Evolutionary conservation across 139 green algal genomes (phyloP).

Genomic region (Ettlia oleoabundans): DNA sequence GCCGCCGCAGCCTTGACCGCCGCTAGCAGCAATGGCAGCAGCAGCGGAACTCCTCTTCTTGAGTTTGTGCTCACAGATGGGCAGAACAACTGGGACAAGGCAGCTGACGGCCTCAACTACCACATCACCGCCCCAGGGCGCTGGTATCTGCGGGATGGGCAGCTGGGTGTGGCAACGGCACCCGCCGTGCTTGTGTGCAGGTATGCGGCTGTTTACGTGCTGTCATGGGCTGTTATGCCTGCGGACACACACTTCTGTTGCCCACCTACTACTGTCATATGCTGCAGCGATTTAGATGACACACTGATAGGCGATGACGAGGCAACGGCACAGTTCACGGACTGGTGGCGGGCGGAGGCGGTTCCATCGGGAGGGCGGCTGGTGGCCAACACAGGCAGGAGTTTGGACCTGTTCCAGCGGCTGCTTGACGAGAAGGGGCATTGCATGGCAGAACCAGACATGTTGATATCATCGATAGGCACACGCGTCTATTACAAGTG

Average conservation of each 20-base stretch:
- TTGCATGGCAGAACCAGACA: conserved; percentile 74
- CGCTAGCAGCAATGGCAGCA: neutral
- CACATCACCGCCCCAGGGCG: neutral
- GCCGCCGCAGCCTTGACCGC: neutral
- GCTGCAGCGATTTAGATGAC: conserved; percentile 69
- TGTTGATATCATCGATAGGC: conserved; percentile 83
- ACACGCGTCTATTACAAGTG: conserved; percentile 73
- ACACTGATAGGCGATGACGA: conserved; percentile 80
- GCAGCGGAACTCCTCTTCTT: conserved; percentile 37
- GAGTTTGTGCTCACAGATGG: conserved; percentile 74
- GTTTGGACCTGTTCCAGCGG: conserved; percentile 60
- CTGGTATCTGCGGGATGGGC: conserved; percentile 13
- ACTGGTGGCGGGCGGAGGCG: conserved; percentile 53
- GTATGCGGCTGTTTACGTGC: too few species aligned
- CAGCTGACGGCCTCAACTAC: conserved; percentile 42
- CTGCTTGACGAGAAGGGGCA: conserved; percentile 66
- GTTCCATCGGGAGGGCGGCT: conserved; percentile 33
- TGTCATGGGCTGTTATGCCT: neutral
- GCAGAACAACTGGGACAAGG: conserved; percentile 67
- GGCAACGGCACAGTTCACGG: conserved; percentile 57
- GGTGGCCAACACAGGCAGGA: conserved; percentile 62
- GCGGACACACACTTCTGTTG: neutral
- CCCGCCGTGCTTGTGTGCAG: conserved; percentile 41
- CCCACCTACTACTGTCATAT: neutral
- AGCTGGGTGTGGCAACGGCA: conserved; percentile 10